phyloP scores from a whole-genome alignment of 148 eudicot species.

The Cornus controversa region DNA sequence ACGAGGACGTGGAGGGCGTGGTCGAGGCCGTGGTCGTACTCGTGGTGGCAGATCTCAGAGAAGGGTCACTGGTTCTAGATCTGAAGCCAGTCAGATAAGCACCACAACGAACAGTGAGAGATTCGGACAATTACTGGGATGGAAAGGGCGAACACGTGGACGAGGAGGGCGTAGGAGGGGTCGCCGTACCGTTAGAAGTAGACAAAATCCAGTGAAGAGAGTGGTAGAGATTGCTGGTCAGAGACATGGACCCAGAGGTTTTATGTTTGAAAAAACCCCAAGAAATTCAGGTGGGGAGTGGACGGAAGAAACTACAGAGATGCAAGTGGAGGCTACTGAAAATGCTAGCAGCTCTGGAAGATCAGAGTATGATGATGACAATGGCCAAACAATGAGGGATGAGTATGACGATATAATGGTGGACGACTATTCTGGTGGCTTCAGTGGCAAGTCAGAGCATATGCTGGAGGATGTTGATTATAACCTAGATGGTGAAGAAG shows the following conservation, averaged over 20 bases:
- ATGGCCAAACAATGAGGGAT: conserved; percentile 21
- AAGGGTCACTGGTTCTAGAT: conserved; percentile 17
- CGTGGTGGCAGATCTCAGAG: conserved; percentile 40
- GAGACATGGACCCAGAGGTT: conserved; percentile 7
- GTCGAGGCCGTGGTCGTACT: conserved; percentile 33
- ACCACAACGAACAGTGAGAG: conserved; percentile 14
- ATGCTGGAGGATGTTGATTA: conserved; percentile 16
- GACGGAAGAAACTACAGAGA: conserved; percentile 18
- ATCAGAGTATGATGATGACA: conserved; percentile 32
- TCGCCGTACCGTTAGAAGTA: conserved; percentile 26
- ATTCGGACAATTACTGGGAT: conserved; percentile 25
- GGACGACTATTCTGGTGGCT: conserved; percentile 21
- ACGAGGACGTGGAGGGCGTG: conserved; percentile 37
- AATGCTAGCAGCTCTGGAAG: conserved; percentile 34
- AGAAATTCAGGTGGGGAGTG: conserved; percentile 16
- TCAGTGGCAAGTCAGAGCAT: conserved; percentile 9
- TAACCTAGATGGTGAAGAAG: conserved; percentile 24
- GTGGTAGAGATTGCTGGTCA: conserved; percentile 10
- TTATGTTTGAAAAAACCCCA: conserved; percentile 11
- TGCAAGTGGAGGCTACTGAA: conserved; percentile 18
- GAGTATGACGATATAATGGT: conserved; percentile 26
- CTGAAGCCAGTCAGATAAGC: conserved; percentile 14
- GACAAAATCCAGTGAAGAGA: conserved; percentile 26
- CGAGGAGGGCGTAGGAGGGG: conserved; percentile 41
- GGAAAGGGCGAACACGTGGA: conserved; percentile 43